phyloP scores from a whole-genome alignment of 768 basidiomycete genomes.

The Ephemerocybe angulata region DNA sequence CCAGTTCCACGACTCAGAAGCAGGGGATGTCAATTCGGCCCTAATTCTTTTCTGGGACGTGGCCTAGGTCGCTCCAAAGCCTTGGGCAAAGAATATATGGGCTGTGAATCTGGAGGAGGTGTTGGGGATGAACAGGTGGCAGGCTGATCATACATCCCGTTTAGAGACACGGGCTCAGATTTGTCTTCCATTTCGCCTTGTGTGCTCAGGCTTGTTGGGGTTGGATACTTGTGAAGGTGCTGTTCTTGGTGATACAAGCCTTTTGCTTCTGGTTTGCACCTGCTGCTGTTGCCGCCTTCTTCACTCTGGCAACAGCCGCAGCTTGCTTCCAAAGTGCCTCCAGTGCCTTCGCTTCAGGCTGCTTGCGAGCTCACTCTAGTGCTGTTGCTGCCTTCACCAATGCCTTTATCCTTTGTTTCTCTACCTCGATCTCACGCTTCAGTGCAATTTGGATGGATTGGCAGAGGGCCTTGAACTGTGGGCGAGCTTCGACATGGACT shows the following conservation, averaged over 20 bases:
- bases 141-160: background rate
- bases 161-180: background rate
- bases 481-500: background rate
- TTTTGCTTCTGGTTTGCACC: background rate
- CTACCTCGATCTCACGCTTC: slow-evolving; percentile 6
- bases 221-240: background rate
- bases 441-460: slow-evolving; percentile 6
- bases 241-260: background rate
- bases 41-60: background rate
- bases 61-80: background rate
- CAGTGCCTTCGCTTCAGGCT: slow-evolving; percentile 5
- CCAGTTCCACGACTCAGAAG: too few species aligned
- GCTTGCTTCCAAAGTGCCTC: slow-evolving; percentile 4
- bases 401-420: slow-evolving; percentile 5
- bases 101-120: background rate
- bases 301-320: slow-evolving; percentile 3
- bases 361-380: background rate
- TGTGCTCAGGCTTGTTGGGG: background rate
- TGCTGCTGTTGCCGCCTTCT: slow-evolving; percentile 1
- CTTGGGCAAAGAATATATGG: background rate
- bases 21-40: background rate
- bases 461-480: slow-evolving; percentile 5
- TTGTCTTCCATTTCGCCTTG: background rate
- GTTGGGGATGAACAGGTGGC: background rate
- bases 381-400: background rate